Base-by-base conservation (phyloP, 2,329 filamentous ascomycete species). In the Hymenoscyphus fructigenus region DNA sequence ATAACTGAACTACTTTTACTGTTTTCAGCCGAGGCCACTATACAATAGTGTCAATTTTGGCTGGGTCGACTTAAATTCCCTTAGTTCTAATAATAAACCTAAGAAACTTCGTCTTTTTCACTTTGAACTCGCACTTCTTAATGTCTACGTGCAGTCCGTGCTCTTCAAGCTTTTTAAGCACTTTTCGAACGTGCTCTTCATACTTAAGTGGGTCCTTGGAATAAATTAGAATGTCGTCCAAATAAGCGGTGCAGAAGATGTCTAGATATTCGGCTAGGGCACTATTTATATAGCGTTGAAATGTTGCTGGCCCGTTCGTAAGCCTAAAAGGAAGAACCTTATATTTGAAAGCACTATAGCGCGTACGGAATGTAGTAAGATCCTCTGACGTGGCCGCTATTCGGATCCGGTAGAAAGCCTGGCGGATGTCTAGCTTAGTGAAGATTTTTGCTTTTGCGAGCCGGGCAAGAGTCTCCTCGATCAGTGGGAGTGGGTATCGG, bases 381-480 rank as follows among this genome's bases (percentile, higher is more conserved):
- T 66, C 65, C 60, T 72, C 65, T 4, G 65, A 66, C 0, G 56
- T 62, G 29, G 58, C 55, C 20, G 53, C 55, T 14, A 72, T 68
- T n/a, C 66, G 44, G 12, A 71, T 65, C 0, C 41, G 28, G 53
- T 68, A 17, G 36, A 65, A 68, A 12, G 59, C 64, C 36, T 64
- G 9, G 20, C 36, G 20, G 32, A 68, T 56, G 41, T 68, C 61
- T 2, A 68, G 26, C 36, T 66, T 68, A 6, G 60, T 68, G 29
- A 64, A 68, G 20, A 61, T 56, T 26, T 63, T 62, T 3, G 63
- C 55, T 12, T 26, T 34, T 4, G 5, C 1, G 1, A 64, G 20
- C 2, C 56, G 15, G 7, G 29, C 38, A 1, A 67, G 28, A 1
- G 32, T 57, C n/a, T 65, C 53, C 3, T 58, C 34, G 23, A 68